Evolutionary conservation across 1,284 basidiomycete species (phyloP).

Genomic region (Boletus holoroseus): DNA sequence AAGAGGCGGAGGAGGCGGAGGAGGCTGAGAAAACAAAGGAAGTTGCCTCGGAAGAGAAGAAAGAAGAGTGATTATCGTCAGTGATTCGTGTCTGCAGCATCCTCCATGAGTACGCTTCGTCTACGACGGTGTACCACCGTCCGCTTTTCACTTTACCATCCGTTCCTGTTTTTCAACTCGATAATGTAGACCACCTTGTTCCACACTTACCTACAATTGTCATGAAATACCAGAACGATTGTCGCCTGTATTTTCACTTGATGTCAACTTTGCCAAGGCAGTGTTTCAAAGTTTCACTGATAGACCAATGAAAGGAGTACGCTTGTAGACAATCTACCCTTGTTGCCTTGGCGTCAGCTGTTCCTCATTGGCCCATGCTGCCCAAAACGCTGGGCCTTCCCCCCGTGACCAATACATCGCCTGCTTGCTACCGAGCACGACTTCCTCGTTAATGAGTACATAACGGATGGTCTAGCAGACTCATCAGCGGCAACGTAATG

Average conservation of each 20-base stretch:
- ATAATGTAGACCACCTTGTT: constrained; percentile 33
- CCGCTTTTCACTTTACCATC: constrained; percentile 9
- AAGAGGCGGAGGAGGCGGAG: constrained; percentile 30
- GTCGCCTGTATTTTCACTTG: neutral
- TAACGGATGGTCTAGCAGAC: constrained; percentile 50
- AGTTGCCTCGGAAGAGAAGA: constrained; percentile 24
- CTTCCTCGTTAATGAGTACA: constrained; percentile 54
- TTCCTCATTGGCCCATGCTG: constrained; percentile 53
- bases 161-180: constrained; percentile 7
- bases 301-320: neutral
- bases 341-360: constrained; percentile 8
- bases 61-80: constrained; percentile 21
- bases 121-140: constrained; percentile 2
- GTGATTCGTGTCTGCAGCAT: constrained; percentile 4
- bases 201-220: constrained; percentile 27
- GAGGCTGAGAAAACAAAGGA: constrained; percentile 31
- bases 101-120: constrained; percentile 9
- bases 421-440: constrained; percentile 45
- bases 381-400: constrained; percentile 49
- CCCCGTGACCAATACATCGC: constrained; percentile 60
- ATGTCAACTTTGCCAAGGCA: neutral
- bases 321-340: constrained; percentile 13
- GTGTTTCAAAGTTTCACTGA: neutral
- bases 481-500: constrained; percentile 6
- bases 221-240: constrained; percentile 29